phyloP scores from a whole-genome alignment of 495 filamentous ascomycete genomes.

The Geopyxis carbonaria region DNA sequence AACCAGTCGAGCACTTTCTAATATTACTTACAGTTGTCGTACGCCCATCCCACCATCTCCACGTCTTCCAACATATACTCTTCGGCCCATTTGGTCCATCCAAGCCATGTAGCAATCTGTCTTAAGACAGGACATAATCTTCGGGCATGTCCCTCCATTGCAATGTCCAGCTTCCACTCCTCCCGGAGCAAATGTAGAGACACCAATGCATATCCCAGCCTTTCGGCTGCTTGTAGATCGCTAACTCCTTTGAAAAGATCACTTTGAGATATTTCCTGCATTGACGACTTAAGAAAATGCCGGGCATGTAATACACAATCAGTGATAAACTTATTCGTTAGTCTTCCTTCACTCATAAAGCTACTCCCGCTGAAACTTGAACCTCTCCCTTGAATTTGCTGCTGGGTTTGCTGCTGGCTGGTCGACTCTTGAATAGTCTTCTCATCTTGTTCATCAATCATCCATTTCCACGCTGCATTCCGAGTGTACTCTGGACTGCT shows the following conservation, averaged over 20 bases:
- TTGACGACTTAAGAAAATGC: constrained; percentile 40
- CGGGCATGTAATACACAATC: constrained; percentile 27
- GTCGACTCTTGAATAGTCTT: constrained; percentile 22
- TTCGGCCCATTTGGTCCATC: constrained; percentile 55
- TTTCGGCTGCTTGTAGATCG: constrained; percentile 11
- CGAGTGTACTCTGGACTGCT: constrained; percentile 48
- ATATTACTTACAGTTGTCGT: constrained; percentile 34
- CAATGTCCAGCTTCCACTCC: constrained; percentile 68
- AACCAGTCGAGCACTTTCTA: neutral
- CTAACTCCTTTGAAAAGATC: constrained; percentile 12
- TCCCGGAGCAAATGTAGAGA: constrained; percentile 72
- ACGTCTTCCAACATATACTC: constrained; percentile 58
- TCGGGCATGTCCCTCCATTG: constrained; percentile 34
- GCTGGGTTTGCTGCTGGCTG: neutral
- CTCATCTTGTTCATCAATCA: constrained; percentile 36
- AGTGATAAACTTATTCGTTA: constrained; percentile 21
- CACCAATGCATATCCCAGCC: constrained; percentile 45
- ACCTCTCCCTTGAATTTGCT: neutral
- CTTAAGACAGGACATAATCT: constrained; percentile 55
- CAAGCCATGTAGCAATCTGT: constrained; percentile 70
- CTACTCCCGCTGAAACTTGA: neutral
- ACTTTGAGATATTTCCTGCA: constrained; percentile 29
- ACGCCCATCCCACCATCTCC: constrained; percentile 42
- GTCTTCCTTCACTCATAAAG: constrained; percentile 4
- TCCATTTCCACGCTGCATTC: constrained; percentile 56